Evolutionary conservation across 78 protist genomes (phyloP).

Genomic region (Dictyostelium firmibasis): DNA sequence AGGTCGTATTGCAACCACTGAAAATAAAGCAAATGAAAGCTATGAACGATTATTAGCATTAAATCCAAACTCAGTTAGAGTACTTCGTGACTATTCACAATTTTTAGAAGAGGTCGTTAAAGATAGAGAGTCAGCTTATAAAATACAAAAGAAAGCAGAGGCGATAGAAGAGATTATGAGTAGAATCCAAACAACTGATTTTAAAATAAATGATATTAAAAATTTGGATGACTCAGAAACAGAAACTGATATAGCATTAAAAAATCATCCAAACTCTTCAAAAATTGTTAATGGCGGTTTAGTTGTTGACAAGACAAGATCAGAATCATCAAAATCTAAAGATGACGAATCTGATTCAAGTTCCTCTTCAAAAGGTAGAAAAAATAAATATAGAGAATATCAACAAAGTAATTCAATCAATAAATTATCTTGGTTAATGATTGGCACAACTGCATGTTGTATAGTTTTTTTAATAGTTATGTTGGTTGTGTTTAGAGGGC

Average conservation of each 20-base stretch:
- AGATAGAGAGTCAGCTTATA: conserved; percentile 3
- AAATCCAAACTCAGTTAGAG: conserved; percentile 69
- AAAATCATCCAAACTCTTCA: not conserved
- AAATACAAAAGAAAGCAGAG: conserved; percentile 44
- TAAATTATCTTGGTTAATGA: conserved; percentile 28
- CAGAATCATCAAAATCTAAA: not conserved
- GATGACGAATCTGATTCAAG: conserved; percentile 6
- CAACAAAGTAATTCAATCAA: conserved; percentile 61
- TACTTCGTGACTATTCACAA: conserved; percentile 59
- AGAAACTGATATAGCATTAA: not conserved
- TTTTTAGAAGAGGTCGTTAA: conserved; percentile 69
- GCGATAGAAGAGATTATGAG: conserved; percentile 23
- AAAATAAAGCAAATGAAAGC: conserved; percentile 40
- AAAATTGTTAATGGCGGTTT: not conserved
- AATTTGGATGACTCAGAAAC: not conserved
- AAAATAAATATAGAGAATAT: not conserved
- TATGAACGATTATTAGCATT: conserved; percentile 53
- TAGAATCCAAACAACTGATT: conserved; percentile 6
- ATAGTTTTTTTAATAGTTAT: not conserved
- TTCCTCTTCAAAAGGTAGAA: not conserved
- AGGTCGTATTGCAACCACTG: conserved; percentile 55
- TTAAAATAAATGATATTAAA: not conserved
- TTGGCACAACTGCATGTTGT: not conserved
- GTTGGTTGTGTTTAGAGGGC: conserved; percentile 13
- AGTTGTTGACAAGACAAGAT: not conserved